These are phyloP conservation scores for Pelargonium myrrhifolium DNA, from an alignment of 441 rosid species.

Conservation along the genomic window DNA sequence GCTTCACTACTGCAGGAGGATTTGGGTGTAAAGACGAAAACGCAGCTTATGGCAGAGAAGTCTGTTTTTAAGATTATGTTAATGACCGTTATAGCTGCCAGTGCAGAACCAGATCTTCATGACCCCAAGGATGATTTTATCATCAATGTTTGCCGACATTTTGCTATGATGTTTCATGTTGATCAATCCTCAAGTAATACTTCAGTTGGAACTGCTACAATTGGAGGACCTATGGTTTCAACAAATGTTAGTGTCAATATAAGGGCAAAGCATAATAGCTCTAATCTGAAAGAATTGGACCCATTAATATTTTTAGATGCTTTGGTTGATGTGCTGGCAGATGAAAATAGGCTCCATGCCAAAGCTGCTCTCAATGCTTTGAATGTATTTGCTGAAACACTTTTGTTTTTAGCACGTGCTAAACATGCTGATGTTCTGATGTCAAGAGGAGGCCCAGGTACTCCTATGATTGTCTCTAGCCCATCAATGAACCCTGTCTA, in stretches of 20 bases:
- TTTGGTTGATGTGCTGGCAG: constrained; percentile 83
- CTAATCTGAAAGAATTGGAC: constrained; percentile 76
- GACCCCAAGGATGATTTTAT: constrained; percentile 77
- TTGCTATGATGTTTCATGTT: constrained; percentile 83
- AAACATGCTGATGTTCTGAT: constrained; percentile 73
- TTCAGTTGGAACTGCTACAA: constrained; percentile 37
- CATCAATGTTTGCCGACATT: constrained; percentile 79
- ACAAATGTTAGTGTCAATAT: constrained; percentile 40
- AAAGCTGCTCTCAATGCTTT: constrained; percentile 82
- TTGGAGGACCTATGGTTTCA: constrained; percentile 47
- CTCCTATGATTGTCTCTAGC: constrained; percentile 96
- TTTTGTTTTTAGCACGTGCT: constrained; percentile 77
- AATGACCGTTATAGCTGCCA: constrained; percentile 75
- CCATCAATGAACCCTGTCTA: constrained; percentile 97
- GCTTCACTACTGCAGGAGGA: constrained; percentile 57
- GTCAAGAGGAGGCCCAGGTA: constrained; percentile 67
- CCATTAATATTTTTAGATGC: constrained; percentile 90
- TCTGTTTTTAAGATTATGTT: constrained; percentile 89
- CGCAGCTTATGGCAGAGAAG: constrained; percentile 95
- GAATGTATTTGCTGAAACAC: constrained; percentile 84
- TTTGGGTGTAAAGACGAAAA: constrained; percentile 94
- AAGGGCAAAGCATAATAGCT: constrained; percentile 49
- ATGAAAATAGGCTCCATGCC: constrained; percentile 84
- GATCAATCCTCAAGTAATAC: constrained; percentile 50
- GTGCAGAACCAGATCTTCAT: constrained; percentile 71